phyloP scores from a whole-genome alignment of 345 rosid species.

The Noccaea bulbosa region DNA sequence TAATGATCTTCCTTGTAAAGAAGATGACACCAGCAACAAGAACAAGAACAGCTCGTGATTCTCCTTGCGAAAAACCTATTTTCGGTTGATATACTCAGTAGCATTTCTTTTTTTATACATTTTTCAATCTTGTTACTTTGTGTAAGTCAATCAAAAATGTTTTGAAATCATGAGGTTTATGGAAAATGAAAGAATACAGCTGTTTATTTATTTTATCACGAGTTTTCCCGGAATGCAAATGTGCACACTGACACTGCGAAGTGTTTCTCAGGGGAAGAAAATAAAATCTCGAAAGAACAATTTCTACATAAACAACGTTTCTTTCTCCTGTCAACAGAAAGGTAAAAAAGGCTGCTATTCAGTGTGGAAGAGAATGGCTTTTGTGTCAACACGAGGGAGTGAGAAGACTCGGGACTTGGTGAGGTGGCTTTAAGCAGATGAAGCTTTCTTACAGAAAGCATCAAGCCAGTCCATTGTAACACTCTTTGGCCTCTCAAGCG shows the following conservation, averaged over 20 bases:
- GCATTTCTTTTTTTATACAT: too few relatives aligned
- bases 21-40: conserved; percentile 12
- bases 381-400: neutral
- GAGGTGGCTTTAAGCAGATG: conserved; percentile 29
- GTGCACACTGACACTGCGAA: conserved; percentile 29
- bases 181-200: conserved; percentile 4
- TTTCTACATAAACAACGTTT: conserved; percentile 32
- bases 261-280: conserved; percentile 16
- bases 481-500: conserved; percentile 98
- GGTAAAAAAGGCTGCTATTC: conserved; percentile 11
- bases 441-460: conserved; percentile 70
- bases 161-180: neutral
- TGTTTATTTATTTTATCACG: conserved; percentile 33
- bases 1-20: conserved; percentile 23
- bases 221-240: conserved; percentile 17
- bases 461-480: conserved; percentile 97
- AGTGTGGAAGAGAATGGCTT: conserved; percentile 24
- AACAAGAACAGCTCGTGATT: conserved; percentile 26
- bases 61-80: neutral
- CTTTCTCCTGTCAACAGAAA: conserved; percentile 32
- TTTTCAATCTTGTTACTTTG: neutral
- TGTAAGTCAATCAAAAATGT: neutral
- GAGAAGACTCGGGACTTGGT: conserved; percentile 4
- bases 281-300: conserved; percentile 12
- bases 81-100: conserved; percentile 4